Evolutionary conservation across 441 rosid genomes (phyloP).

Genomic region (Hura crepitans): DNA sequence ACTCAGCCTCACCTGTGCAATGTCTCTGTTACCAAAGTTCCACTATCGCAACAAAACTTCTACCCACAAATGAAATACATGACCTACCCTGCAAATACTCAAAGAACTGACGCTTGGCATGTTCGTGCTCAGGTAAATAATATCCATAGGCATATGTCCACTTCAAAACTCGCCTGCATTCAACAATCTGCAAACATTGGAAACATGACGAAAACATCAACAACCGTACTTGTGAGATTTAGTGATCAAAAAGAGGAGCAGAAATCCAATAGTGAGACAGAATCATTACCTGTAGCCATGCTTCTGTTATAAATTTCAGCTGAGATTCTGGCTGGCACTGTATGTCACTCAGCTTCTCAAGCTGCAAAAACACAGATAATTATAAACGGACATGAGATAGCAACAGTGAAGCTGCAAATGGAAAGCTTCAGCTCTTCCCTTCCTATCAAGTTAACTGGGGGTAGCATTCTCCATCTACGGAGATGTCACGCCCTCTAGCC

Average conservation of each 20-base stretch:
- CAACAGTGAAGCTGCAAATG: no score
- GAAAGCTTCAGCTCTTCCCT: no score
- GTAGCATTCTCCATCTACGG: no score
- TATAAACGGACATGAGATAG: no score
- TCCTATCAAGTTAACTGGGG: no score
- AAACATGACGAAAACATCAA: background rate
- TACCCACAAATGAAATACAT: background rate
- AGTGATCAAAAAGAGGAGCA: background rate
- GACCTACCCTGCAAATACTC: constrained; percentile 90
- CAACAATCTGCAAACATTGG: constrained; percentile 62
- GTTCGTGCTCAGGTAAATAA: constrained; percentile 75
- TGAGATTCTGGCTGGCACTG: constrained; percentile 80
- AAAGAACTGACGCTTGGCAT: constrained; percentile 75
- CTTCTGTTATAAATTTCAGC: constrained; percentile 88
- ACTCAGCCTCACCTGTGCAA: constrained; percentile 82
- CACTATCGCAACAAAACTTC: background rate
- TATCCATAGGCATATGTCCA: constrained; percentile 99
- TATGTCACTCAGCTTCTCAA: constrained; percentile 75
- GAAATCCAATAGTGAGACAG: constrained; percentile 4
- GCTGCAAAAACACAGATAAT: constrained; percentile 55
- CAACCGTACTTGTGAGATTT: background rate
- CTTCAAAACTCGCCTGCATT: constrained; percentile 89
- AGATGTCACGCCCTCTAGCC: no score
- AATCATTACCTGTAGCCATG: constrained; percentile 85
- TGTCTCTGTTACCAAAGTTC: constrained; percentile 12